phyloP scores from a whole-genome alignment of 768 basidiomycete genomes.

The Lanmaoa pseudosensibilis region DNA sequence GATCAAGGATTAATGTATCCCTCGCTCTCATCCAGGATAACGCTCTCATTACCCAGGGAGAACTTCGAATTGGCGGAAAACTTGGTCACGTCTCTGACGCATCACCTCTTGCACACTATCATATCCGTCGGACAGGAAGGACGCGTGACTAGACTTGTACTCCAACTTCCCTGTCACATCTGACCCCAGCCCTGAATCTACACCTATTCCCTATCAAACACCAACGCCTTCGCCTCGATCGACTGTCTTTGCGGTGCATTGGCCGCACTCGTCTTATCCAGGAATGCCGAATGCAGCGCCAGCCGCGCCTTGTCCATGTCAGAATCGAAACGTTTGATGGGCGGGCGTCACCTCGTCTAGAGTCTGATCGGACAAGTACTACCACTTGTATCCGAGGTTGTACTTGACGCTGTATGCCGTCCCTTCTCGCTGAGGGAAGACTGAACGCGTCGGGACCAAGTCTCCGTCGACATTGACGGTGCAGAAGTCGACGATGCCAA shows the following conservation, averaged over 20 bases:
- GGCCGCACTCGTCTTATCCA: conserved; percentile 31
- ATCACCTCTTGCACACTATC: too few relatives aligned
- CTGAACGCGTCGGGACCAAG: conserved; percentile 24
- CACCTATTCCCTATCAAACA: conserved; percentile 37
- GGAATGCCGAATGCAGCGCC: conserved; percentile 43
- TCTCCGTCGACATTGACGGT: background rate
- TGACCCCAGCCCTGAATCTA: too few relatives aligned
- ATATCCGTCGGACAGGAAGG: too few relatives aligned
- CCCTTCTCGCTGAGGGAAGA: conserved; percentile 33
- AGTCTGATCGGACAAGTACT: conserved; percentile 37
- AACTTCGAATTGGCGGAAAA: too few relatives aligned
- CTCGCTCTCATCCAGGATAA: too few relatives aligned
- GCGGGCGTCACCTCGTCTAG: conserved; percentile 37
- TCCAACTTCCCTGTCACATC: too few relatives aligned
- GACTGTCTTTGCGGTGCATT: conserved; percentile 39
- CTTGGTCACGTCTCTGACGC: too few relatives aligned
- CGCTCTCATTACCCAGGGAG: too few relatives aligned
- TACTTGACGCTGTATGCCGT: conserved; percentile 27
- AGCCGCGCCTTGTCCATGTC: conserved; percentile 35
- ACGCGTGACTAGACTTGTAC: too few relatives aligned
- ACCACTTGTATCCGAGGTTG: conserved; percentile 38
- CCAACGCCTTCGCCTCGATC: conserved; percentile 40
- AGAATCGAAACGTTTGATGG: conserved; percentile 46
- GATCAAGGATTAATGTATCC: too few relatives aligned
- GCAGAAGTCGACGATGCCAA: background rate